phyloP scores from a whole-genome alignment of 2,329 filamentous ascomycete species.

The Fusarium palustre region DNA sequence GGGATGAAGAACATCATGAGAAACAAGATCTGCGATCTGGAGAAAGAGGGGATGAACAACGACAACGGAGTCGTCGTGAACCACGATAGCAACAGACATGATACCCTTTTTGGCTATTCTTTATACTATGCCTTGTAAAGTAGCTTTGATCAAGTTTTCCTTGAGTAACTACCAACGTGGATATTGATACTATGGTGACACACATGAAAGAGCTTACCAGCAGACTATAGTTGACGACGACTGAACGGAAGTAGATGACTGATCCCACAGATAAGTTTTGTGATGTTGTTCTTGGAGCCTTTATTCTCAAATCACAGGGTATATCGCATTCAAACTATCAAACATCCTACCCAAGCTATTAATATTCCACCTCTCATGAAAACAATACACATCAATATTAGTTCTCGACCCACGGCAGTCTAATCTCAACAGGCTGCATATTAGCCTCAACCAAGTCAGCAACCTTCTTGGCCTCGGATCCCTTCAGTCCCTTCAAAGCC shows the following conservation, averaged over 20 bases:
- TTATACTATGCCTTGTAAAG: background rate
- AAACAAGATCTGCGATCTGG: constrained; percentile 35
- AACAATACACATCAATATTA: background rate
- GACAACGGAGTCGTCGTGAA: constrained; percentile 18
- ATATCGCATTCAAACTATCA: constrained; percentile 22
- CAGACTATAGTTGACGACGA: too few species aligned
- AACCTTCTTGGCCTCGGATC: constrained; percentile 65
- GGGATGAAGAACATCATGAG: constrained; percentile 23
- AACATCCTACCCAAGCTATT: background rate
- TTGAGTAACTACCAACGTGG: background rate
- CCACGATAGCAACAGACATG: constrained; percentile 17
- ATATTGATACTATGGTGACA: background rate
- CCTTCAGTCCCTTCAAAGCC: constrained; percentile 59
- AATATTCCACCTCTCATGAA: background rate
- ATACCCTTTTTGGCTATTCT: constrained; percentile 19
- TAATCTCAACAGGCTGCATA: constrained; percentile 64
- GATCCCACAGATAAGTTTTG: background rate
- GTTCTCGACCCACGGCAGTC: constrained; percentile 61
- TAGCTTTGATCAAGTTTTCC: background rate
- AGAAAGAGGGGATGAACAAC: constrained; percentile 18
- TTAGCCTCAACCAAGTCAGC: constrained; percentile 61
- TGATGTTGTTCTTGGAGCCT: background rate
- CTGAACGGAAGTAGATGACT: background rate
- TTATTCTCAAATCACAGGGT: constrained; percentile 5
- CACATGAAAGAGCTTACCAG: background rate